phyloP scores from a whole-genome alignment of 2,329 filamentous ascomycete species.

The Fusarium keratoplasticum region DNA sequence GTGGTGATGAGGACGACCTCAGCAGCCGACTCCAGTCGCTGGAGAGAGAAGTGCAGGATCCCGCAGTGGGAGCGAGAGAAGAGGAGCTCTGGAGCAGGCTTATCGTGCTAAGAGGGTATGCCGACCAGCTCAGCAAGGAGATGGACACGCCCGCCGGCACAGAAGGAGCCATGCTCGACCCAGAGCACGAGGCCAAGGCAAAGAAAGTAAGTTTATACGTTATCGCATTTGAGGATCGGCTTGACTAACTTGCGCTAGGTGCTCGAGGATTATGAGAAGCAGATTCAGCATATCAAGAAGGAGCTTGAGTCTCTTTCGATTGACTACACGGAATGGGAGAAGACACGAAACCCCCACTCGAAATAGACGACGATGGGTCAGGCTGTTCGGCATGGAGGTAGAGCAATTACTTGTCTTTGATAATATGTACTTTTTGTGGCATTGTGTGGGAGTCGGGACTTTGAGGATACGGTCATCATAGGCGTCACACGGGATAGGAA shows the following conservation, averaged over 20 bases:
- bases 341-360: slow-evolving; percentile 57
- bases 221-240: background rate
- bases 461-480: slow-evolving; percentile 34
- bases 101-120: slow-evolving; percentile 78
- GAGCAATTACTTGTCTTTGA: slow-evolving; percentile 21
- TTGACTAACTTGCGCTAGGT: slow-evolving; percentile 63
- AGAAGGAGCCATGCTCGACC: slow-evolving; percentile 69
- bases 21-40: slow-evolving; percentile 77
- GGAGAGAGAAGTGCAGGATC: slow-evolving; percentile 78
- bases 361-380: slow-evolving; percentile 42
- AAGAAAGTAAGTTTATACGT: slow-evolving; percentile 71
- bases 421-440: slow-evolving; percentile 35
- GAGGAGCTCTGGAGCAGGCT: slow-evolving; percentile 90
- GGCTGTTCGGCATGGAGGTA: slow-evolving; percentile 1
- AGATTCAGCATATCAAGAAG: slow-evolving; percentile 80
- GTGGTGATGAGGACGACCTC: slow-evolving; percentile 82
- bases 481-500: slow-evolving; percentile 35
- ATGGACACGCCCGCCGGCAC: slow-evolving; percentile 73
- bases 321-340: slow-evolving; percentile 68
- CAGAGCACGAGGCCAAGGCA: slow-evolving; percentile 77
- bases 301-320: slow-evolving; percentile 73
- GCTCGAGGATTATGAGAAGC: slow-evolving; percentile 83
- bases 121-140: slow-evolving; percentile 78
- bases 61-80: slow-evolving; percentile 78
- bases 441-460: slow-evolving; percentile 37